A percentile compares a stretch with the other conserved stretches of the same genome.
These are phyloP conservation scores for Tetracladium marchalianum DNA, from an alignment of 495 filamentous ascomycete genomes.

Conservation along the genomic window DNA sequence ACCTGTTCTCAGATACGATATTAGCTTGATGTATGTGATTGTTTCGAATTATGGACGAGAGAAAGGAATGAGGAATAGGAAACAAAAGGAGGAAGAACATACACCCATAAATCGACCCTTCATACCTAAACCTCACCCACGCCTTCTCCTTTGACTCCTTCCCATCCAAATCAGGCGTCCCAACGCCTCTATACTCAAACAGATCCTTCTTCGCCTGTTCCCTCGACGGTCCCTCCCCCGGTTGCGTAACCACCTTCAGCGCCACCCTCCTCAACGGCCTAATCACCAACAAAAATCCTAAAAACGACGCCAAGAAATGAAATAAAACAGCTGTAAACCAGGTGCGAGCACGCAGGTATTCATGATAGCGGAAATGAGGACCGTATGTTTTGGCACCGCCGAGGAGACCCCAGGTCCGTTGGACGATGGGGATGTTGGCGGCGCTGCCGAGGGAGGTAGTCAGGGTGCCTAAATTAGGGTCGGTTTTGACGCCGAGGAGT, in stretches of 20 bases:
- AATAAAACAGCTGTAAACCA: slow-evolving; percentile 43
- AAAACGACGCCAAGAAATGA: slow-evolving; percentile 45
- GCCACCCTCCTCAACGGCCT: slow-evolving; percentile 44
- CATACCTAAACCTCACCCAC: slow-evolving; percentile 21
- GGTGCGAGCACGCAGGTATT: slow-evolving; percentile 56
- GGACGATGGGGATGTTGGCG: slow-evolving; percentile 57
- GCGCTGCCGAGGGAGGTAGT: slow-evolving; percentile 47
- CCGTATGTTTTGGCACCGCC: slow-evolving; percentile 56
- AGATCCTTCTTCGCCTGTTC: slow-evolving; percentile 47
- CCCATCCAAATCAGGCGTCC: slow-evolving; percentile 43
- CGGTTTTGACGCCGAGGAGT: slow-evolving; percentile 48
- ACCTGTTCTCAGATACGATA: slow-evolving; percentile 26
- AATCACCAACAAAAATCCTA: slow-evolving; percentile 41
- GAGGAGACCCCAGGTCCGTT: slow-evolving; percentile 70
- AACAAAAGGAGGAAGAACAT: slow-evolving; percentile 17
- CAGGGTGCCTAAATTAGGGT: slow-evolving; percentile 59
- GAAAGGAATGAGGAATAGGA: too few species aligned
- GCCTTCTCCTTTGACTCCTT: neutral
- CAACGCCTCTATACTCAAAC: slow-evolving; percentile 58
- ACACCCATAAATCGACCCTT: slow-evolving; percentile 56
- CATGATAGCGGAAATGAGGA: slow-evolving; percentile 57
- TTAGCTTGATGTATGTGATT: neutral
- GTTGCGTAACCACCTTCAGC: slow-evolving; percentile 44
- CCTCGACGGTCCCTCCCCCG: slow-evolving; percentile 55
- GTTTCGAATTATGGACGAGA: neutral